These are phyloP conservation scores for Cladosporium sp. DNA, from an alignment of 2,329 filamentous ascomycete genomes.

Conservation along the genomic window DNA sequence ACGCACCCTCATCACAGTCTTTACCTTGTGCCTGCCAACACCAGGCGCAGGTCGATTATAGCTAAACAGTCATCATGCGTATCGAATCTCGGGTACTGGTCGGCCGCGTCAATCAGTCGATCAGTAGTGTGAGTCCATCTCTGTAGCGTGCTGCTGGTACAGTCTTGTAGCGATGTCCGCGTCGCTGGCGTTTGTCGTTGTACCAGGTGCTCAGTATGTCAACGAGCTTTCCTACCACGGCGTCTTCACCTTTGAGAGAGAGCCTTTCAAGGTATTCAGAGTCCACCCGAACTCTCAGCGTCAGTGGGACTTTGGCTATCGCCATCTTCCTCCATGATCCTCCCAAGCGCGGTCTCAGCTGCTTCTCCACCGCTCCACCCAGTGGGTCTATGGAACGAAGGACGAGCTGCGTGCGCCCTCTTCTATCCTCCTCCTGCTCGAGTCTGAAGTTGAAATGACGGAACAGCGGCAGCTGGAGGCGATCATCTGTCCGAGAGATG, in stretches of 20 bases:
- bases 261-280: background rate
- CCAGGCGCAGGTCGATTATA: background rate
- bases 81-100: background rate
- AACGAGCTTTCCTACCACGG: background rate
- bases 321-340: constrained; percentile 6
- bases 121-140: background rate
- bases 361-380: background rate
- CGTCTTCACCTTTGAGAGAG: background rate
- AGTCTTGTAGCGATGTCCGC: background rate
- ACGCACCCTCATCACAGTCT: background rate
- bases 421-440: background rate
- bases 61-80: background rate
- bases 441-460: background rate
- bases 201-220: background rate
- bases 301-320: background rate
- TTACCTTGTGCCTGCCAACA: background rate
- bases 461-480: background rate
- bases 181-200: background rate
- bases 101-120: background rate
- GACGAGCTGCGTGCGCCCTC: background rate
- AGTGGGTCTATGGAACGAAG: background rate
- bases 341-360: background rate
- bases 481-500: background rate
- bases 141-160: background rate
- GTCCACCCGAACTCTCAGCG: background rate